Percentiles rank a stretch among this genome's conserved stretches.
phyloP scores from a whole-genome alignment of 1,284 basidiomycete species.

The Rhodotorula sp. region DNA sequence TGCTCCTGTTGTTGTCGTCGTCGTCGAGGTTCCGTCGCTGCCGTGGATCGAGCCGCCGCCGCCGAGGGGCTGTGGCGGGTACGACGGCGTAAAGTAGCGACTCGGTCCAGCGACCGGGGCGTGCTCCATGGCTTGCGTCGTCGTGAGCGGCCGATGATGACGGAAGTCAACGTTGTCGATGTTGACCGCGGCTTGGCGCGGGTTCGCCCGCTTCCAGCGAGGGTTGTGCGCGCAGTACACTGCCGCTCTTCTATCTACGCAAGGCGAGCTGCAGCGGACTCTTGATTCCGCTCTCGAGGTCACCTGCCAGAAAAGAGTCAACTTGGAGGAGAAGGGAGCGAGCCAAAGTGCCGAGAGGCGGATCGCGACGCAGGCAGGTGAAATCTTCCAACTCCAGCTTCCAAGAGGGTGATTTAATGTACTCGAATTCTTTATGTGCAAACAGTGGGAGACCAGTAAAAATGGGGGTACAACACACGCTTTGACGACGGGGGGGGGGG shows the following conservation, averaged over 20 bases:
- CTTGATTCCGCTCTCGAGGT: neutral
- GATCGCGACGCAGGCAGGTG: neutral
- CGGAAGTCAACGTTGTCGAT: neutral
- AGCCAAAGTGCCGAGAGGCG: neutral
- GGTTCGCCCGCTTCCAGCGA: no score
- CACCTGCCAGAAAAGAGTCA: neutral
- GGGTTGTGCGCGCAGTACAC: no score
- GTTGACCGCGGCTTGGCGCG: no score
- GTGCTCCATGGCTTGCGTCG: neutral
- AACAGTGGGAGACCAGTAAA: no score
- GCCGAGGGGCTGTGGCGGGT: neutral
- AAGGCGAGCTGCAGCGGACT: neutral
- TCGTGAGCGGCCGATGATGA: neutral
- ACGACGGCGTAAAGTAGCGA: conserved; percentile 1
- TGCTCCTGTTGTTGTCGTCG: neutral
- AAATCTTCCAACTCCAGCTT: neutral
- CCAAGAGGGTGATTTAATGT: neutral
- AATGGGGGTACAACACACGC: no score
- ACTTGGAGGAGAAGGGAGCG: neutral
- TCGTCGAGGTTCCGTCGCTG: no score
- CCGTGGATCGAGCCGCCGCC: neutral
- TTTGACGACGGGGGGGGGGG: no score
- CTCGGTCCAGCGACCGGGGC: neutral
- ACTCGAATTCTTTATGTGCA: no score
- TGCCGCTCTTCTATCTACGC: no score